A percentile compares a stretch with the other conserved stretches of the same genome.
These are phyloP conservation scores for Rubia tinctorum DNA, from an alignment of 305 asterid genomes.

Conservation along the genomic window DNA sequence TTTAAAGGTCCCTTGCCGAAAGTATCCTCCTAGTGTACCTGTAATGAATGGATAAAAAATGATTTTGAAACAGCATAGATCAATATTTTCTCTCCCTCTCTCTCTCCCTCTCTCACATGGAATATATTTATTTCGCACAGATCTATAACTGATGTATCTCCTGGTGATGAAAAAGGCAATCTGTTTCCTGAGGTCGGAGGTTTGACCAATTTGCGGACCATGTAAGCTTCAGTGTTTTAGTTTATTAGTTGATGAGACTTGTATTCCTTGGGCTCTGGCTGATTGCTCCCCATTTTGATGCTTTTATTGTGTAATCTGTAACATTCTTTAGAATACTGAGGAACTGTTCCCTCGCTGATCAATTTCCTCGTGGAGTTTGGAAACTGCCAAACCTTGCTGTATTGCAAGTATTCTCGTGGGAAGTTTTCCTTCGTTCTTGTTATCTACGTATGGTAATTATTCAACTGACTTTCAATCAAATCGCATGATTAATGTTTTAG, in stretches of 20 bases:
- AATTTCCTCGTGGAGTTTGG: slow-evolving; percentile 8
- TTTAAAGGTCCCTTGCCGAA: too few species aligned
- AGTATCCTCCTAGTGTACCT: too few species aligned
- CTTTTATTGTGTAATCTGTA: neutral
- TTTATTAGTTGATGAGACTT: neutral
- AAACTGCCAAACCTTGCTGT: neutral
- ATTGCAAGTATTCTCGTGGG: slow-evolving; percentile 14
- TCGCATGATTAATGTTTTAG: too few species aligned
- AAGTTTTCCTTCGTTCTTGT: too few species aligned
- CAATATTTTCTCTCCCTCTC: neutral
- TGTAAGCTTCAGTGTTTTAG: slow-evolving; percentile 16
- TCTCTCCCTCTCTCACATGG: too few species aligned
- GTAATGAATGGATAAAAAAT: too few species aligned
- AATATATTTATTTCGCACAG: slow-evolving; percentile 10
- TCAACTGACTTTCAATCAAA: too few species aligned
- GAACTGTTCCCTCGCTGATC: neutral
- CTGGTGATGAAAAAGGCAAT: neutral
- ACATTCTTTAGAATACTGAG: slow-evolving; percentile 21
- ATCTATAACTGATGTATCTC: slow-evolving; percentile 11
- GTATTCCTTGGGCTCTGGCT: too few species aligned
- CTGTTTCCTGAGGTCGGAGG: slow-evolving; percentile 12
- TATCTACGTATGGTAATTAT: too few species aligned
- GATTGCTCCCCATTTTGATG: neutral
- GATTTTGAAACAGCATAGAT: neutral
- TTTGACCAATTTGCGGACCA: neutral